Base-by-base conservation (phyloP, 2,329 filamentous ascomycete genomes). In the Lanzia echinophila region DNA sequence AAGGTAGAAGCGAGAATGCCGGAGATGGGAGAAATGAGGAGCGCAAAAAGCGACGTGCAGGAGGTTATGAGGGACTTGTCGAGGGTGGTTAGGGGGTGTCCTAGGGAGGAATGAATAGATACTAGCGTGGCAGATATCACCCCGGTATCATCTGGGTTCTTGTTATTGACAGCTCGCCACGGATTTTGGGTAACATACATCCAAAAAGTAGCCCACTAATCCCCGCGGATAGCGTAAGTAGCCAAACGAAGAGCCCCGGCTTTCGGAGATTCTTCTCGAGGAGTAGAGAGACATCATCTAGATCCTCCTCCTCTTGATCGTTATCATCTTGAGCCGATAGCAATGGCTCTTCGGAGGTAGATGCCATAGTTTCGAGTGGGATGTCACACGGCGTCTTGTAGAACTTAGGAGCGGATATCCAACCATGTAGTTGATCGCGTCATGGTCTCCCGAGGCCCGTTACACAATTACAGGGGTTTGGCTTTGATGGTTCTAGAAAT, bases 21-120 rank as follows among this genome's bases (percentile, higher is more conserved):
- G 2, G 83, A 81, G 39, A 83, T 74, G 1, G 85, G 83, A 2
- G 83, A 86, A 39, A 82, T 71, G 53, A 82, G 63, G 3, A 86
- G 78, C 3, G 86, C 85, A 57, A 84, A 79, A 46, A 88, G 76
- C 4, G 83, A 80, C 5, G 85, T 87, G 20, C 78, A 79, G n/a
- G 82, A 84, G 3, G 85, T 88, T 63, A 87, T 84, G 59, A 88
- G 72, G 6, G 84, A 87, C 67, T 84, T 88, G 68, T 87, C 83
- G 63, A 84, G 69, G 0, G 82, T 79, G 1, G 77, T 82, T 24
- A 87, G 73, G 8, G 73, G 68, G 45, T 77, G 78, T 53, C 71
- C 67, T 32, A 87, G 78, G 8, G 81, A 79, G 2, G 71, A 74
- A 48, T 77, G 78, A 59, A 87, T 78, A 2, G 82, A 84, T 44